Evolutionary conservation across 2,329 filamentous ascomycete genomes (phyloP), one percentile per base, ranked within the genome.

Genomic region (Stachybotrys echinatus): DNA sequence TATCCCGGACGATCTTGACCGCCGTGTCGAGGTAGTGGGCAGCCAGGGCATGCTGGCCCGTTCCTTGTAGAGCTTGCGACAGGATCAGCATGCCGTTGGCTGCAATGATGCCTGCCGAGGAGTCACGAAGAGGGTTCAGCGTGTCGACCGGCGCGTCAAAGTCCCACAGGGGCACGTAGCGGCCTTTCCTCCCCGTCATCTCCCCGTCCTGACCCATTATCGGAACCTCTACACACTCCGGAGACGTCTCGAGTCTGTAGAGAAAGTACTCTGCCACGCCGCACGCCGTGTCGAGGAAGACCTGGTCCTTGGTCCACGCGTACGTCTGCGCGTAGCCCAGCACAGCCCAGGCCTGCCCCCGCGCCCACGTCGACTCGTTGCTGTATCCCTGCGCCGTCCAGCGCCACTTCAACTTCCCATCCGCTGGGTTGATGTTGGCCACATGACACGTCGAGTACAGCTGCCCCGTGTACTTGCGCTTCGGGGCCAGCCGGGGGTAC

Each of bases 241-340:
- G 61, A 0, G 63, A 52, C 1, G 51, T 57, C 20, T 64, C 59
- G 3, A 79, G 58, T 0, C 71, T 60, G 0, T 58, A 46, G 2
- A 80, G 51, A 52, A 80, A 80, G 50, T 77, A 76, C 45, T 76
- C 65, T 2, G 74, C 71, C 17, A 73, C 63, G 1, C 67, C 65
- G 5, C 71, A 68, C 0, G 77, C 69, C 0, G 74, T 72, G 0
- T 68, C 53, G 0, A 77, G 59, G 45, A 76, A 77, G 0, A 48
- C 55, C 0, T 51, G 21, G 4, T 74, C 66, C 17, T 70, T 71
- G 0, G 74, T 77, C 72, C 73, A 77, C 21, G 57, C 62, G 50
- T 75, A 77, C 0, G 71, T 73, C 52, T 77, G 74, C 1, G 73
- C 65, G 48, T 74, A 78, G 0, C 75, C 75, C 40, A 76, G 60